Evolutionary conservation across 306 rosid genomes (phyloP).

Genomic region (Dalbergia cultrata): DNA sequence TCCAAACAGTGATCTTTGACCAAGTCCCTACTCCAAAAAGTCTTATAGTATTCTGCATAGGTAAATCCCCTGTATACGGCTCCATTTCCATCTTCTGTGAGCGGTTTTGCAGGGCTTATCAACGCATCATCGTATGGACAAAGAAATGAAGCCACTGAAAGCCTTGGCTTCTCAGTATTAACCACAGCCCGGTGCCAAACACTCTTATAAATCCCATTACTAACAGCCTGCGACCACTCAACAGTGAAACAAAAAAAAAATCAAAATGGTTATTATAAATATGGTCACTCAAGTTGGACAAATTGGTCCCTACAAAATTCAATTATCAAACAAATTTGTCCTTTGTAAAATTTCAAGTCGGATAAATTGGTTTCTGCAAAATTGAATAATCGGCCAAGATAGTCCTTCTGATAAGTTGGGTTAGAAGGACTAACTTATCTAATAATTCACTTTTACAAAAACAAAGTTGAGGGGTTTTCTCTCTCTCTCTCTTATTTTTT

Average conservation of each 20-base stretch:
- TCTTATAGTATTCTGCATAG: slow-evolving; percentile 74
- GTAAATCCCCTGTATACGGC: slow-evolving; percentile 73
- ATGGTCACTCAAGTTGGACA: too few relatives aligned
- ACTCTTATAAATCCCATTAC: slow-evolving; percentile 88
- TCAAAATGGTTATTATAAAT: slow-evolving; percentile 13
- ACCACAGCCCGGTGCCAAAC: slow-evolving; percentile 94
- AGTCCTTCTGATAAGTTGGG: too few relatives aligned
- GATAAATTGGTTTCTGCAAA: too few relatives aligned
- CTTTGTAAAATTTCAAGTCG: too few relatives aligned
- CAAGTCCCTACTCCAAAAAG: slow-evolving; percentile 88
- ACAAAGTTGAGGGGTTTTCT: too few relatives aligned
- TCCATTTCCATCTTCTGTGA: slow-evolving; percentile 53
- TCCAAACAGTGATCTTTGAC: slow-evolving; percentile 81
- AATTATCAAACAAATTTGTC: too few relatives aligned
- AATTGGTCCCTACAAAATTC: too few relatives aligned
- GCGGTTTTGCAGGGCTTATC: slow-evolving; percentile 71
- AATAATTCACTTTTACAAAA: too few relatives aligned
- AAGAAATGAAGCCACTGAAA: slow-evolving; percentile 86
- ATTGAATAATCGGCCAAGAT: too few relatives aligned
- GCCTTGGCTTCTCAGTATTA: slow-evolving; percentile 78
- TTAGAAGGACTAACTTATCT: too few relatives aligned
- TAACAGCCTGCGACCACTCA: slow-evolving; percentile 73
- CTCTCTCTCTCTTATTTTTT: too few relatives aligned
- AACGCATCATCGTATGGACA: slow-evolving; percentile 75
- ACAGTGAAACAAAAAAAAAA: neutral